Evolutionary conservation across 768 basidiomycete species (phyloP), one percentile per base, ranked within the genome.

Genomic region (Trametes elegans): DNA sequence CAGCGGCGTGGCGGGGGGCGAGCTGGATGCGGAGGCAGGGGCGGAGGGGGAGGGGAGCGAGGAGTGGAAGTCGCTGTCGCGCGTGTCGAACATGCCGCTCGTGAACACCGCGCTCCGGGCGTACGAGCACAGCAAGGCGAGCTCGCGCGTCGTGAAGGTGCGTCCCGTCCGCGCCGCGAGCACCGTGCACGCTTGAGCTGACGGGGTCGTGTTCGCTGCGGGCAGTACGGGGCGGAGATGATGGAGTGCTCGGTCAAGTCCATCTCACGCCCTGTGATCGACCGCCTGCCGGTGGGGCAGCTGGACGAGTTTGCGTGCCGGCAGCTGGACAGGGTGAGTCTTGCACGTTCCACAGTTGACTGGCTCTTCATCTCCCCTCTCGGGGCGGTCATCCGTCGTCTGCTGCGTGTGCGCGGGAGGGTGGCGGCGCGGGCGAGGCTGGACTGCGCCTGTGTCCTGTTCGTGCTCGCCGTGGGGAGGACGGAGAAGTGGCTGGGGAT

Each of bases 241-340:
- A 81, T 93, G 72, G 92, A 93, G 69, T 88, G 84, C 3, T 85
- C 87, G 51, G 84, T 93, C 34, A 88, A 87, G 68, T 79, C 84
- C 16, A 84, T 93, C 35, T 89, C 90, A 24, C 78, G 84, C 16
- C 91, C 91, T 24, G 91, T 92, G 43, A 87, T 93, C 46, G 82
- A 88, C 53, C 80, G 87, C 24, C 75, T 93, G 0, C 88, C 90
- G 9, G 86, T 89, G 43, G 81, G 79, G 57, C 83, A 85, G 63
- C 72, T 94, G 13, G 93, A 94, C 58, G 90, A 91, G 56, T 93
- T 93, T 69, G 92, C 93, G 2, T 91, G 89, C 66, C 79, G 90
- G 54, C 91, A 94, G 67, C 77, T 95, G 35, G 91, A 94, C 71
- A 79, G 83, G 68, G 88, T 93, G 59, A 64, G 86, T 77, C 14